Base-by-base conservation (phyloP, 2,329 filamentous ascomycete species). In the Paracorniculantispora psalliotae region DNA sequence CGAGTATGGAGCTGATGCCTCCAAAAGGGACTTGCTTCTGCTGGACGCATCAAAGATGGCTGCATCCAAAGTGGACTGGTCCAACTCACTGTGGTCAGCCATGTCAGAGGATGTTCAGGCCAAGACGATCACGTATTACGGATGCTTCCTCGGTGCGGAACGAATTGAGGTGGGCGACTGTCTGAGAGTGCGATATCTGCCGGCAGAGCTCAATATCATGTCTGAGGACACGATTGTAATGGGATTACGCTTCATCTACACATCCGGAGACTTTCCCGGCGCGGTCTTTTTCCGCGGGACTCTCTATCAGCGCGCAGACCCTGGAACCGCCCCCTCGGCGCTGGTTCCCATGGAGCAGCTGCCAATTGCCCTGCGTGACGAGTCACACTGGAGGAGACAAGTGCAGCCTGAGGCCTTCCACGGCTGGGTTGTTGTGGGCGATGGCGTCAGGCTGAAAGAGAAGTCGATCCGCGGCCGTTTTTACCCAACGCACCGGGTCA, bases 401-500 rank as follows among this genome's bases (percentile, higher is more conserved):
- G 69, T 69, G 54, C 70, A 61, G 53, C 70, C 68, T 48, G 66
- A 56, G 23, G 63, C 67, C 58, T 74, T 64, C 65, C 77, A 63
- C 73, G 73, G 65, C 66, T 76, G 72, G 66, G 66, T 68, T 3
- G 66, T 81, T 44, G 71, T 77, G 28, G 73, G 72, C 62, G 78
- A 80, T 61, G 77, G 79, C 63, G 69, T 72, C n/a, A 71, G 75
- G 47, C 67, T 82, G 21, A 75, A 78, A 61, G 81, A 83, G 64
- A 66, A 67, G 15, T 73, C 74, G 23, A 74, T 85, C 53, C 74
- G 76, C 59, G 82, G 82, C 53, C 75, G 82, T n/a, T 84, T 84
- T 70, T 85, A 85, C 70, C 79, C 82, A 17, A 80, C 79, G n/a
- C 71, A 77, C 59, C 74, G 76, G 60, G 72, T 85, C 37, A 78